These are phyloP conservation scores for Suillus sp. DNA, from an alignment of 768 basidiomycete genomes.

Conservation along the genomic window DNA sequence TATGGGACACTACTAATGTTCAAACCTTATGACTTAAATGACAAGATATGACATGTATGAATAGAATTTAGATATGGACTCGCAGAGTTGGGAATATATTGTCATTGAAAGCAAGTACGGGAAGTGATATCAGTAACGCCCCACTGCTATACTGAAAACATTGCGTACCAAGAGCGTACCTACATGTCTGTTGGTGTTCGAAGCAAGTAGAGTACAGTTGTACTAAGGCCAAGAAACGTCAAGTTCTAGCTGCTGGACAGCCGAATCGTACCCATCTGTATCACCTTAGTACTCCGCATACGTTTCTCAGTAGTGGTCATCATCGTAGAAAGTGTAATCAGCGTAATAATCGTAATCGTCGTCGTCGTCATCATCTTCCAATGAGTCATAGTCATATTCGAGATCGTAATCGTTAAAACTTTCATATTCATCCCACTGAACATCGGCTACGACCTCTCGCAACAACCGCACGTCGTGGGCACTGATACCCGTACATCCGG, in stretches of 20 bases:
- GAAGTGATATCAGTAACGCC: not conserved
- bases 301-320: not conserved
- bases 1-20: not conserved
- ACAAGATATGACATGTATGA: constrained; percentile 1
- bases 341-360: not conserved
- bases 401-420: not conserved
- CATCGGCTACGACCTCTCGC: constrained; percentile 9
- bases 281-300: not conserved
- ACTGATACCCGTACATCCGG: not conserved
- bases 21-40: constrained; percentile 1
- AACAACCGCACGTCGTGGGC: not conserved
- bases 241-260: not conserved
- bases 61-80: not conserved
- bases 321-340: not conserved
- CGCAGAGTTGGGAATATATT: not conserved
- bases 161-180: not conserved
- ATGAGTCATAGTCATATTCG: not conserved
- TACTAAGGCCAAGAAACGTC: not conserved
- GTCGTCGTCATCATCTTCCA: constrained; percentile 3
- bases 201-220: not conserved
- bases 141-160: not conserved
- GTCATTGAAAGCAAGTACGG: not conserved
- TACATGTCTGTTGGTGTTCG: not conserved
- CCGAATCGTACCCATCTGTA: not conserved
- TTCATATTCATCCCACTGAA: constrained; percentile 8